phyloP scores from a whole-genome alignment of 2,329 filamentous ascomycete species.

The Sordariomycetes sp. region DNA sequence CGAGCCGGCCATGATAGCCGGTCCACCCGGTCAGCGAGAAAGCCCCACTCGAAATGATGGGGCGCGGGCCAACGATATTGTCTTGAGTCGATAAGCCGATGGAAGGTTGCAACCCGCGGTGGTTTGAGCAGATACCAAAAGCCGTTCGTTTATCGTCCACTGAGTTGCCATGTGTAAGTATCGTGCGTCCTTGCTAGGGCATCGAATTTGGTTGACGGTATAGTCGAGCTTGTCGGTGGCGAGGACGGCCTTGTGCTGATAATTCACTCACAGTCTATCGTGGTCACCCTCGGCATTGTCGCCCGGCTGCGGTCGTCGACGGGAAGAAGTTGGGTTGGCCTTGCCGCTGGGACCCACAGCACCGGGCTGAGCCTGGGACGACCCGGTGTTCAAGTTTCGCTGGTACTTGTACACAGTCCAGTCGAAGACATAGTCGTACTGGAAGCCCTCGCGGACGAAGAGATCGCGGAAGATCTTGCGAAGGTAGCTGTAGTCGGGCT shows the following conservation, averaged over 20 bases:
- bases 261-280: constrained; percentile 3
- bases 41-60: background rate
- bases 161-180: constrained; percentile 1
- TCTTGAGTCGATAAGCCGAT: background rate
- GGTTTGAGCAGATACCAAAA: background rate
- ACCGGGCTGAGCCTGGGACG: constrained; percentile 1
- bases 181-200: background rate
- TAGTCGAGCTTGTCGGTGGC: background rate
- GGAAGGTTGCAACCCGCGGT: background rate
- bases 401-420: constrained; percentile 99
- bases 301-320: background rate
- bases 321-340: constrained; percentile 1
- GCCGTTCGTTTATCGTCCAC: constrained; percentile 1
- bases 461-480: constrained; percentile 99
- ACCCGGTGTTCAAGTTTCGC: constrained; percentile 50
- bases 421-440: constrained; percentile 99
- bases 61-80: background rate
- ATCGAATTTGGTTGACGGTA: background rate
- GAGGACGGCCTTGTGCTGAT: background rate
- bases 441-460: constrained; percentile 97
- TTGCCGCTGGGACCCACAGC: background rate
- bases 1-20: background rate
- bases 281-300: background rate
- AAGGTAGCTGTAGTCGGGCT: constrained; percentile 98
- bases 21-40: constrained; percentile 2